phyloP scores from a whole-genome alignment of 345 rosid species.

The Ailanthus altissimus region DNA sequence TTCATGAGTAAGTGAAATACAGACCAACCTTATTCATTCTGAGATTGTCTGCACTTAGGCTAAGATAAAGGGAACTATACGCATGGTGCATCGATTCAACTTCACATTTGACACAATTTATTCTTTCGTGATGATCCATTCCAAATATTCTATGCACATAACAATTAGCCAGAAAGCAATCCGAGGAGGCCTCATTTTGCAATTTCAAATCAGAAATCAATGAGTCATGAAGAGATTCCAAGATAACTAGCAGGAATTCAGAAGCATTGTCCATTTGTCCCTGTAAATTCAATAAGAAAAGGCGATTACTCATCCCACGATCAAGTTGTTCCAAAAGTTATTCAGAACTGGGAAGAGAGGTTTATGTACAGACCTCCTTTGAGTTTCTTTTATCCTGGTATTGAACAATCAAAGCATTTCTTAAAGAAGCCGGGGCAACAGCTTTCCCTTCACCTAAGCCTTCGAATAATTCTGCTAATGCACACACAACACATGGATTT shows the following conservation, averaged over 20 bases:
- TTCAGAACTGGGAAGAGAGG: too few species aligned
- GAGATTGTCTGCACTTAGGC: background rate
- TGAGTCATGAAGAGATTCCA: too few species aligned
- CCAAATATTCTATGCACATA: slow-evolving; percentile 11
- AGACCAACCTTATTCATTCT: background rate
- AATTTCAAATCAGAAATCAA: background rate
- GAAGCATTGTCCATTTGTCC: background rate
- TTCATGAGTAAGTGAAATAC: background rate
- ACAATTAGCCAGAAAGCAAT: background rate
- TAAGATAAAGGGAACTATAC: background rate
- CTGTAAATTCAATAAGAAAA: background rate
- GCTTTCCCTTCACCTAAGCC: background rate
- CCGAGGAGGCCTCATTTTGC: background rate
- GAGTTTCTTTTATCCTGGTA: background rate
- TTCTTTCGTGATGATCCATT: background rate
- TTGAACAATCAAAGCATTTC: background rate
- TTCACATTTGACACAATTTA: background rate
- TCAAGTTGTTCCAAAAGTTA: background rate
- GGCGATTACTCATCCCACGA: background rate
- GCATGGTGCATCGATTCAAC: background rate
- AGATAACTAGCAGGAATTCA: too few species aligned
- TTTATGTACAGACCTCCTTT: background rate
- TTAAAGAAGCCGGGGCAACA: background rate
- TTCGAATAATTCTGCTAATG: background rate
- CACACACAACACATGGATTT: background rate